Evolutionary conservation across 768 basidiomycete species (phyloP), one percentile per base, ranked within the genome.

Genomic region (Piloderma croceum): DNA sequence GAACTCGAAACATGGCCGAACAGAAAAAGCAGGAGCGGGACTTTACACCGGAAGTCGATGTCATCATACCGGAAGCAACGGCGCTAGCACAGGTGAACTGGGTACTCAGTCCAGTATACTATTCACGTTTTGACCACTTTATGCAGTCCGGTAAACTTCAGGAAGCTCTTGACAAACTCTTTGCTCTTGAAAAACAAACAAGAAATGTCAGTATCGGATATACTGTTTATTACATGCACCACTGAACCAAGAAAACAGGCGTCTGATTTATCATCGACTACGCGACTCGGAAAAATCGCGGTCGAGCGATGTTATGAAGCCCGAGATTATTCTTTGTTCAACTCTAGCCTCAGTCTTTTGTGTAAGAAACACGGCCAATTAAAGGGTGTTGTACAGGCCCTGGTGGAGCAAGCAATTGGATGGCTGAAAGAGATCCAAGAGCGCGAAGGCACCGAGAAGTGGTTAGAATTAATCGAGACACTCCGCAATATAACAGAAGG

Each of bases 351-450:
- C 43, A 72, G 68, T 24, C 35, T 77, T 13, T 64, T 96, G 50
- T 84, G 83, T 64, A 97, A 96, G 74, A 98, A 97, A 56, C 96
- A 98, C 61, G 94, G 96, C 1, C 96, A 99, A 57, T 70, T 98
- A 48, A 93, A 97, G 59, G 86, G 75, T 36, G 86, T 81, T 2
- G 79, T 93, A 10, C 88, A 92, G 54, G 76, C 81, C n/a, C 84
- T 99, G 56, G 92, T 98, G 7, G 93, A 98, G 54, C 77, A 78
- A 45, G 74, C 78, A 3, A 85, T 93, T 67, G 67, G 65, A 3
- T 97, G 88, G 83, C 64, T 97, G 34, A 79, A 83, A 10, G 81
- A 83, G 37, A 73, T 93, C 42, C 81, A 81, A 52, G 60, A 75
- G 53, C 63, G 69, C 31, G 74, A 81, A 48, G 87, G 88, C 31